Evolutionary conservation across 495 filamentous ascomycete genomes (phyloP).

Genomic region (Trichoderma erinaceum): DNA sequence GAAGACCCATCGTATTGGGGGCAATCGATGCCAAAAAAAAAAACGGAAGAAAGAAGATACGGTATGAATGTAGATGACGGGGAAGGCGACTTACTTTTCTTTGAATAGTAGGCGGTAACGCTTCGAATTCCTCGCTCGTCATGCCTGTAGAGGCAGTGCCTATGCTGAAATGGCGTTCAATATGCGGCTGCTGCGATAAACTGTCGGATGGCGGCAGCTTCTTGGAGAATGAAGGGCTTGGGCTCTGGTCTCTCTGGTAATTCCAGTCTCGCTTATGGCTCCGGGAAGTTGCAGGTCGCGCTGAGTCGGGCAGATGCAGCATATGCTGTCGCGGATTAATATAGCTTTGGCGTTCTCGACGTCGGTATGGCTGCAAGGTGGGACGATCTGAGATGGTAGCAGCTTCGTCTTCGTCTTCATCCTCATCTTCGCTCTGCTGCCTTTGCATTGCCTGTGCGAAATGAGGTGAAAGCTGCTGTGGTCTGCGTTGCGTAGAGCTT

Average conservation of each 20-base stretch:
- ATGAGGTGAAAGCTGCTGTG: constrained; percentile 4
- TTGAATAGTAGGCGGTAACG: constrained; percentile 50
- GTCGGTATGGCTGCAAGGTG: not conserved
- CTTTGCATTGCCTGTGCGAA: not conserved
- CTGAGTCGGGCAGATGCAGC: not conserved
- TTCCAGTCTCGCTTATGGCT: constrained; percentile 4
- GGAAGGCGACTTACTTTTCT: constrained; percentile 45
- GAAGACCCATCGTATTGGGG: not conserved
- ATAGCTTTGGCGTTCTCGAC: not conserved
- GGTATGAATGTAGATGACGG: not conserved
- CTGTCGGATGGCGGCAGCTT: not conserved
- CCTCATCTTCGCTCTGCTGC: not conserved
- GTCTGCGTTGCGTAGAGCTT: not conserved
- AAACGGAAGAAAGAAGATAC: not conserved
- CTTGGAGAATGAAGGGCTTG: not conserved
- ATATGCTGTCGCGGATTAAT: not conserved
- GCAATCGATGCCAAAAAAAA: constrained; percentile 16
- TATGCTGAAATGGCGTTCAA: too few species aligned
- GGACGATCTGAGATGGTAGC: not conserved
- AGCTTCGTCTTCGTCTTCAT: not conserved
- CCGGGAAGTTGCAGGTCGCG: not conserved
- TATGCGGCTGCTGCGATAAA: not conserved
- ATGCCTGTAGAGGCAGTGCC: not conserved
- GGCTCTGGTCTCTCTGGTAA: not conserved
- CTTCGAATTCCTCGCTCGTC: constrained; percentile 39